phyloP scores from a whole-genome alignment of 2,329 filamentous ascomycete species.

The Elsinoe perseae region DNA sequence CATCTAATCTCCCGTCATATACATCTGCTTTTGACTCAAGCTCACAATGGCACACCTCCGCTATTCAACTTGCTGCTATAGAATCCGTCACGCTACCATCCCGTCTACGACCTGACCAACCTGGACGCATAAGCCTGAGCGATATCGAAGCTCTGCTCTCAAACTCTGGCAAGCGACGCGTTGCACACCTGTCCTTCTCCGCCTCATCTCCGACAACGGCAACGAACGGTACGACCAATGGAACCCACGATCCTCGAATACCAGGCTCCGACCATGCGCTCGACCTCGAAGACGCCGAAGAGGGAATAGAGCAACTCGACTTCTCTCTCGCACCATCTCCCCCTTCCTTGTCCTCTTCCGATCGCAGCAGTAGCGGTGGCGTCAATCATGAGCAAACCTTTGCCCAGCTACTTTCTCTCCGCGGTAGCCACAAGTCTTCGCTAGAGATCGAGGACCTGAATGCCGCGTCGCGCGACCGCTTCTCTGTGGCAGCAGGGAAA shows the following conservation, averaged over 20 bases:
- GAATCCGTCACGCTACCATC: slow-evolving; percentile 74
- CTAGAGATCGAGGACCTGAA: slow-evolving; percentile 27
- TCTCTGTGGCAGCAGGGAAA: slow-evolving; percentile 23
- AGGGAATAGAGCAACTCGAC: slow-evolving; percentile 19
- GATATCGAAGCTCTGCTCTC: slow-evolving; percentile 62
- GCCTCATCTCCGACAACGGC: slow-evolving; percentile 34
- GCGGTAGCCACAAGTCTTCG: slow-evolving; percentile 33
- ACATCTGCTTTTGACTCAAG: slow-evolving; percentile 49
- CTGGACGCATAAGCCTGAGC: slow-evolving; percentile 47
- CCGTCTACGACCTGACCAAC: slow-evolving; percentile 49
- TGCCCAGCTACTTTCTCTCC: slow-evolving; percentile 33
- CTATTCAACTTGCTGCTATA: slow-evolving; percentile 64
- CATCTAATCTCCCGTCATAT: slow-evolving; percentile 48
- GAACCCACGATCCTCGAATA: slow-evolving; percentile 25
- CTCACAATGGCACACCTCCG: slow-evolving; percentile 74
- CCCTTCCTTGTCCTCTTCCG: slow-evolving; percentile 8
- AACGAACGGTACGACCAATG: slow-evolving; percentile 22
- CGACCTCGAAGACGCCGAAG: slow-evolving; percentile 21
- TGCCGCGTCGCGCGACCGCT: slow-evolving; percentile 28
- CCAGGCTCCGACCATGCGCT: slow-evolving; percentile 23
- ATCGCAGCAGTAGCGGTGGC: background rate
- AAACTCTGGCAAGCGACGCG: slow-evolving; percentile 66
- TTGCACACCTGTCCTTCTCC: slow-evolving; percentile 66
- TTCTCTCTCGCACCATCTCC: slow-evolving; percentile 26
- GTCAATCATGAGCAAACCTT: slow-evolving; percentile 32